A percentile compares a stretch with the other conserved stretches of the same genome.
phyloP scores from a whole-genome alignment of 257 asterid species.

The Euphrasia confusa region DNA sequence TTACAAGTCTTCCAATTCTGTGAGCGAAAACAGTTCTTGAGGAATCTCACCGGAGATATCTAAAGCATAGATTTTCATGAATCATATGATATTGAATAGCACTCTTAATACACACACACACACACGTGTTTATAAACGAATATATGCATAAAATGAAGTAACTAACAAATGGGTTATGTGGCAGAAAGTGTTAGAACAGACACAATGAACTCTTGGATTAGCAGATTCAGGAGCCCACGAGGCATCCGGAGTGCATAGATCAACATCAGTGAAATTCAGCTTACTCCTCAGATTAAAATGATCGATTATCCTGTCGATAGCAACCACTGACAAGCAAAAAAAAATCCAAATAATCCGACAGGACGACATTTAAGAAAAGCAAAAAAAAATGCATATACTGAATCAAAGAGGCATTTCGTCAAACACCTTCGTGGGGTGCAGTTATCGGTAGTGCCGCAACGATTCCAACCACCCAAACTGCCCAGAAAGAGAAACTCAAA shows the following conservation, averaged over 20 bases:
- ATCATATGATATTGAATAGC: conserved; percentile 8
- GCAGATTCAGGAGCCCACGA: conserved; percentile 49
- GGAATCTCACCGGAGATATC: conserved; percentile 63
- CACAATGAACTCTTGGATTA: conserved; percentile 52
- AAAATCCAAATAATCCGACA: not conserved
- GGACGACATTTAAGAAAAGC: too few species aligned
- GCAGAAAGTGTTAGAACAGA: conserved; percentile 41
- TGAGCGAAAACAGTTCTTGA: conserved; percentile 44
- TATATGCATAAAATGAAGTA: not conserved
- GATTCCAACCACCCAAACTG: conserved; percentile 28
- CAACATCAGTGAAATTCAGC: conserved; percentile 36
- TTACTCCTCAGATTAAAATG: conserved; percentile 52
- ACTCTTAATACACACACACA: not conserved
- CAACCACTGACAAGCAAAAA: conserved; percentile 31
- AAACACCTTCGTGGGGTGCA: conserved; percentile 50
- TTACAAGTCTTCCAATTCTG: conserved; percentile 56
- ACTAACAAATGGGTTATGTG: conserved; percentile 61
- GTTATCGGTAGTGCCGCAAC: conserved; percentile 40
- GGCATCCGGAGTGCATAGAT: conserved; percentile 52
- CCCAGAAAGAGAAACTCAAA: conserved; percentile 21
- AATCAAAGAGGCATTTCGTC: too few species aligned
- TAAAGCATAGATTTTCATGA: conserved; percentile 62
- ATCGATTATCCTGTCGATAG: conserved; percentile 44
- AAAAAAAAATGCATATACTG: not conserved
- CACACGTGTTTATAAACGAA: not conserved